Base-by-base conservation (phyloP, 352 stramenopile species). In the Peronosclerospora sorghi region DNA sequence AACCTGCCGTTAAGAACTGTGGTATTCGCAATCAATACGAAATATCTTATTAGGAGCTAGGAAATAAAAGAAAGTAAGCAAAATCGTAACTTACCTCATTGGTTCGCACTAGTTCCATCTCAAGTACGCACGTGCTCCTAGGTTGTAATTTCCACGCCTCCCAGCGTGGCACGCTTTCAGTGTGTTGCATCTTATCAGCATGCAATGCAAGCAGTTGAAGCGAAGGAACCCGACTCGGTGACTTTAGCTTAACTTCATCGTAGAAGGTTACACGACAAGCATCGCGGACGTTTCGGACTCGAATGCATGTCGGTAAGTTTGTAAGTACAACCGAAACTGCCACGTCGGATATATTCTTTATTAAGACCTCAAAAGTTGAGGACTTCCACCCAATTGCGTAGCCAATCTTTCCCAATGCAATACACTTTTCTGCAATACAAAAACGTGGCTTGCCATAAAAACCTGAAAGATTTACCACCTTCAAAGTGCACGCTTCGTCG, bases 351-450 rank as follows among this genome's bases (percentile, higher is more conserved):
- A 57, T 45, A 32, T 94, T 94, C 39, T 66, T 74, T 29, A 92
- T 54, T 0, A 48, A 57, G 21, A 92, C 14, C 5, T 82, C 56
- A 48, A 94, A 94, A 12, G 41, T 57, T 0, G 68, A 83, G 10
- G 70, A 69, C 48, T 73, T 75, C 78, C 78, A 90, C 2, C 74
- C 73, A 41, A 84, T 66, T 5, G 65, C 72, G 41, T 88, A 92
- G 1, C 79, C 77, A 45, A 94, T 79, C 43, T 94, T 94, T 30
- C 82, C 82, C 19, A 94, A 53, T 21, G 63, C 65, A 14, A 92
- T 35, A 9, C 38, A 34, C 14, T 65, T 78, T 13, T 87, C 68
- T 12, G 41, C n/a, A 12, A 89, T 59, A 10, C 62, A 45, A 34
- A 94, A 59, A 13, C 40, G 53, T 5, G 82, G 63, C 35, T 92